These are phyloP conservation scores for Pseudogymnoascus sp. DNA, from an alignment of 2,329 filamentous ascomycete genomes.

Conservation along the genomic window DNA sequence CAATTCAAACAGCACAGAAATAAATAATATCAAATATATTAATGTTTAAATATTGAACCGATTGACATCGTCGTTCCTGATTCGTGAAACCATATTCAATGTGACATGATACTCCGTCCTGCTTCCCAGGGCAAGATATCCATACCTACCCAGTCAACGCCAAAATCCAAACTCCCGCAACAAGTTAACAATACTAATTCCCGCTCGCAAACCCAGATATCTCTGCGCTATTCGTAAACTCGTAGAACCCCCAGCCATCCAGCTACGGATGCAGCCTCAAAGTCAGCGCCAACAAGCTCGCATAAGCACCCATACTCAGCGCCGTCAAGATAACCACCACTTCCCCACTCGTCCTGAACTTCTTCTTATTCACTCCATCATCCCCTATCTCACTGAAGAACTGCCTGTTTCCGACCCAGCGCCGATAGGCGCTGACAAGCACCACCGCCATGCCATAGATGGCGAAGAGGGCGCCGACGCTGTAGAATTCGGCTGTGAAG, in stretches of 20 bases:
- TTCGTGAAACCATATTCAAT: background rate
- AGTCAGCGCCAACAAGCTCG: constrained; percentile 50
- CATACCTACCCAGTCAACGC: background rate
- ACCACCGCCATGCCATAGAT: constrained; percentile 83
- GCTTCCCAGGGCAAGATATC: background rate
- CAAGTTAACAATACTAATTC: background rate
- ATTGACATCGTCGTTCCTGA: background rate
- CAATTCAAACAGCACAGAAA: background rate
- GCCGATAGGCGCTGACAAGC: constrained; percentile 74
- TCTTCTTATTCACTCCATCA: constrained; percentile 40
- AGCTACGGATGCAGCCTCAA: constrained; percentile 29
- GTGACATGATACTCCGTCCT: background rate
- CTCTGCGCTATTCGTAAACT: background rate
- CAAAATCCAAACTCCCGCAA: background rate
- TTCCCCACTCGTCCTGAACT: constrained; percentile 59
- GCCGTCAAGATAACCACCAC: constrained; percentile 52
- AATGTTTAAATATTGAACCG: background rate
- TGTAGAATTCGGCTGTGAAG: constrained; percentile 94
- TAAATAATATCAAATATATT: background rate
- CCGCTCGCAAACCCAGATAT: background rate
- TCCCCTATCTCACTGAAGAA: constrained; percentile 62
- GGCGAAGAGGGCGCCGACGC: constrained; percentile 92
- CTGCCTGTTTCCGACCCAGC: constrained; percentile 87
- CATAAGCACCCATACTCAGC: constrained; percentile 52
- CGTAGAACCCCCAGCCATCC: background rate